Base-by-base conservation (phyloP, 495 filamentous ascomycete genomes). In the Hypoxylon subgilvum region DNA sequence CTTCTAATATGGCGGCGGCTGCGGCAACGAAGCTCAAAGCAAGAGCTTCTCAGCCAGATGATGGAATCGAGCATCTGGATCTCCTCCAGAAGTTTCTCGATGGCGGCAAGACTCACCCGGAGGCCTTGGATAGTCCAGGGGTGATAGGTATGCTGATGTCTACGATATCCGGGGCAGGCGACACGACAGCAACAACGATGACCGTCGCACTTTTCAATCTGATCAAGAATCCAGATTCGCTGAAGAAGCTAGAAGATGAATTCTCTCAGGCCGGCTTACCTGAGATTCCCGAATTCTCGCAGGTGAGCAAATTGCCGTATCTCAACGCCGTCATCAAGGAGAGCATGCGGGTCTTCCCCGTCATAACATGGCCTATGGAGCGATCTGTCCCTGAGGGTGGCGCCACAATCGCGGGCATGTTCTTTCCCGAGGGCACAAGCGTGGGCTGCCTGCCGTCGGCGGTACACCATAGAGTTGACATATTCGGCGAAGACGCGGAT, bases 321-420 rank as follows among this genome's bases (percentile, higher is more conserved):
- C 75, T 87, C 17, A 79, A 82, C 40, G 80, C 85, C n/a, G 75
- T 80, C 9, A 76, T 87, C 60, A 81, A 82, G 54, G 85, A 88
- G 61, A 69, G 74, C 0, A 77, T 87, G 71, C 79, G 84, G 1
- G 38, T 86, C 2, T 79, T 83, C 61, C 75, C 84, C 0, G 68
- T 78, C 3, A 65, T 73, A 6, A 73, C 77, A 0, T 71, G 83
- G 8, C 72, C 79, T 4, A 71, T 86, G 25, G 83, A 85, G 61
- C 78, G 82, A 8, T 65, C 81, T 21, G 79, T 86, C 7, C 85
- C 80, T 3, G 68, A 61, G 17, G 74, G 76, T 19, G 84, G 83
- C 3, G 73, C 74, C 14, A 69, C 73, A 4, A 75, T 86, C 35
- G 76, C 77, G 16, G 81, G 80, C 16, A 73, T 73, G 31, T 73